Evolutionary conservation across 495 filamentous ascomycete genomes (phyloP).

Genomic region (Trichoderma orchidacearum): DNA sequence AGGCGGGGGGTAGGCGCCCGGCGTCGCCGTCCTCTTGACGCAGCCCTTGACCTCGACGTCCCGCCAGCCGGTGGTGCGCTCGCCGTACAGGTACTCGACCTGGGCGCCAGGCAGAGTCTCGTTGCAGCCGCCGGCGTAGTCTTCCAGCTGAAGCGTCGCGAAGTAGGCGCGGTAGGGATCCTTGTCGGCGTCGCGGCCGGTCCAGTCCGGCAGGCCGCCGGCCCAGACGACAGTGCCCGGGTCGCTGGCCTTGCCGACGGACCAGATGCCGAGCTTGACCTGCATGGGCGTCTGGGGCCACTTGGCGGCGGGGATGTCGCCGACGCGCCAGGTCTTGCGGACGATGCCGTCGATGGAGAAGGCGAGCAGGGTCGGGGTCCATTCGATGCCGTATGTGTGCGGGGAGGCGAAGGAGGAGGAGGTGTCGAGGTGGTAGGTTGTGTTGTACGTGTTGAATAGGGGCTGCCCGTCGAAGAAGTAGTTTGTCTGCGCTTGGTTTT

Average conservation of each 20-base stretch:
- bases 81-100: slow-evolving; percentile 1
- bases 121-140: slow-evolving; percentile 1
- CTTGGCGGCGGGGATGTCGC: neutral
- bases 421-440: slow-evolving; percentile 45
- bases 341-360: slow-evolving; percentile 3
- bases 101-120: neutral
- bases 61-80: neutral
- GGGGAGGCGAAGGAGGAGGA: slow-evolving; percentile 46
- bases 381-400: slow-evolving; percentile 37
- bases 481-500: slow-evolving; percentile 66
- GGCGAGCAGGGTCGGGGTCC: neutral
- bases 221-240: slow-evolving; percentile 47
- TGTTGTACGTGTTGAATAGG: slow-evolving; percentile 46
- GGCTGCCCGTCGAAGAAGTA: slow-evolving; percentile 92
- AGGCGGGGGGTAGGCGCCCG: neutral
- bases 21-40: neutral
- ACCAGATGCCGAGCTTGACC: slow-evolving; percentile 2
- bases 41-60: neutral
- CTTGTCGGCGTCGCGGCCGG: slow-evolving; percentile 8
- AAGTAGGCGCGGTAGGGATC: slow-evolving; percentile 59
- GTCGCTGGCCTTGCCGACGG: slow-evolving; percentile 3
- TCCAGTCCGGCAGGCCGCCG: slow-evolving; percentile 55
- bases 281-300: slow-evolving; percentile 5
- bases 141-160: slow-evolving; percentile 36
- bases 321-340: slow-evolving; percentile 1